Evolutionary conservation across 2,329 filamentous ascomycete species (phyloP).

Genomic region (Penicillium sp.): DNA sequence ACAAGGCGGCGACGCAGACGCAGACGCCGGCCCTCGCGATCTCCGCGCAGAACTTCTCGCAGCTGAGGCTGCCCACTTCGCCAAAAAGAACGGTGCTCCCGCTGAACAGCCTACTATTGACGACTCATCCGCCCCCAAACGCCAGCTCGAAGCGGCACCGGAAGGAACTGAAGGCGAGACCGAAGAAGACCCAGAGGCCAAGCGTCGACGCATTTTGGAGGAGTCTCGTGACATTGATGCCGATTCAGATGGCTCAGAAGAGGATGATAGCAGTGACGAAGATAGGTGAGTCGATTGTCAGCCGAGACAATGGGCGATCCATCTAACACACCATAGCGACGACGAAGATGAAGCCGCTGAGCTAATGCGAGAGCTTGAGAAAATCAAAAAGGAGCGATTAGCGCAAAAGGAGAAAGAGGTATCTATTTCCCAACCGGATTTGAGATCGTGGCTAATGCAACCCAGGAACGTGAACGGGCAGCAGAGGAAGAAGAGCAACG

Average conservation of each 20-base stretch:
- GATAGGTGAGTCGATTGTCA: slow-evolving; percentile 50
- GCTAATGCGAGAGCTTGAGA: slow-evolving; percentile 87
- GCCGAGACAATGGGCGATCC: not conserved
- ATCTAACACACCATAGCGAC: slow-evolving; percentile 53
- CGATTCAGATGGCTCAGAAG: slow-evolving; percentile 65
- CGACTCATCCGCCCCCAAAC: slow-evolving; percentile 57
- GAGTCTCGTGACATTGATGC: slow-evolving; percentile 88
- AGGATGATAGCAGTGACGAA: slow-evolving; percentile 61
- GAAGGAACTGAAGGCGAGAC: slow-evolving; percentile 31
- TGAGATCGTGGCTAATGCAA: slow-evolving; percentile 7
- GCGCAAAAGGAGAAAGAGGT: slow-evolving; percentile 77
- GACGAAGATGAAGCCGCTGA: slow-evolving; percentile 83
- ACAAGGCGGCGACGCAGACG: slow-evolving; percentile 80
- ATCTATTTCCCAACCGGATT: slow-evolving; percentile 7
- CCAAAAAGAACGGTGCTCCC: slow-evolving; percentile 73
- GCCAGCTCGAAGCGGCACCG: slow-evolving; percentile 59
- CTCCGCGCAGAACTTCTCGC: slow-evolving; percentile 85
- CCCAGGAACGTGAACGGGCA: slow-evolving; percentile 73
- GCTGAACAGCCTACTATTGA: slow-evolving; percentile 46
- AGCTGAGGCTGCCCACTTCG: slow-evolving; percentile 83
- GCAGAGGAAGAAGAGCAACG: slow-evolving; percentile 78
- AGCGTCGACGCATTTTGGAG: slow-evolving; percentile 82
- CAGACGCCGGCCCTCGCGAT: slow-evolving; percentile 62
- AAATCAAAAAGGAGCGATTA: slow-evolving; percentile 84
- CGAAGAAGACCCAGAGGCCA: slow-evolving; percentile 74